These are phyloP conservation scores for Eustoma russellianum DNA, from an alignment of 257 asterid genomes.

Conservation along the genomic window DNA sequence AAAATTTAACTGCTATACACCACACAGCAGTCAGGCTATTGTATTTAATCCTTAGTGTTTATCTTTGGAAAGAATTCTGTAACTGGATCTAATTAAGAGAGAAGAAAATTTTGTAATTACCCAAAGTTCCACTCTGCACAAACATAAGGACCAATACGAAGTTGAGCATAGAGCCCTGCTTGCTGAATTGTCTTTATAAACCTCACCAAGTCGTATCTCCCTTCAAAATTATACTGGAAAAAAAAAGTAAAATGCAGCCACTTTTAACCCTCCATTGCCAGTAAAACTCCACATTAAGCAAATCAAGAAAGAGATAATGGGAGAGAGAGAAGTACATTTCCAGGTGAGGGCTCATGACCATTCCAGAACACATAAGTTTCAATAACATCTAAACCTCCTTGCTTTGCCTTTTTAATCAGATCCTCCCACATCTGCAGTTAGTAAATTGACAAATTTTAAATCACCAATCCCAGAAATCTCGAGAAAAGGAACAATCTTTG, in stretches of 20 bases:
- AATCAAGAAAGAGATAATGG: conserved; percentile 5
- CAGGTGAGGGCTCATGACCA: conserved; percentile 77
- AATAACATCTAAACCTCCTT: conserved; percentile 81
- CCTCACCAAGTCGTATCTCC: conserved; percentile 78
- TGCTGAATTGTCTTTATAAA: conserved; percentile 67
- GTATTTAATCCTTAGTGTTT: not conserved
- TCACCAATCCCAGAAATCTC: conserved; percentile 3
- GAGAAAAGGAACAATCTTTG: not conserved
- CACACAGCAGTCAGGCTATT: not conserved
- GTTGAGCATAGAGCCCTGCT: conserved; percentile 80
- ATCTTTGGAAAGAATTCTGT: not conserved
- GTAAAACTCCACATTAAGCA: not conserved
- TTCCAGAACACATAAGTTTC: conserved; percentile 94
- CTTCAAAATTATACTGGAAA: conserved; percentile 78
- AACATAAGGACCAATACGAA: conserved; percentile 90
- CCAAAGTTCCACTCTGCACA: conserved; percentile 97
- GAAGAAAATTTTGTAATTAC: conserved; percentile 20
- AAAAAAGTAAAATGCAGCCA: not conserved
- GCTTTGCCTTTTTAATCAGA: conserved; percentile 76
- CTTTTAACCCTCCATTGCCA: conserved; percentile 6
- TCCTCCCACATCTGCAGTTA: conserved; percentile 81
- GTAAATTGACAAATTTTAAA: conserved; percentile 10
- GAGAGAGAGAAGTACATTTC: conserved; percentile 41
- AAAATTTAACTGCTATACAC: too few species aligned
- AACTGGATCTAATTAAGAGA: conserved; percentile 19